These are phyloP conservation scores for Apophysomyces elegans DNA, from an alignment of 371 early-diverging fungal species.

Conservation along the genomic window DNA sequence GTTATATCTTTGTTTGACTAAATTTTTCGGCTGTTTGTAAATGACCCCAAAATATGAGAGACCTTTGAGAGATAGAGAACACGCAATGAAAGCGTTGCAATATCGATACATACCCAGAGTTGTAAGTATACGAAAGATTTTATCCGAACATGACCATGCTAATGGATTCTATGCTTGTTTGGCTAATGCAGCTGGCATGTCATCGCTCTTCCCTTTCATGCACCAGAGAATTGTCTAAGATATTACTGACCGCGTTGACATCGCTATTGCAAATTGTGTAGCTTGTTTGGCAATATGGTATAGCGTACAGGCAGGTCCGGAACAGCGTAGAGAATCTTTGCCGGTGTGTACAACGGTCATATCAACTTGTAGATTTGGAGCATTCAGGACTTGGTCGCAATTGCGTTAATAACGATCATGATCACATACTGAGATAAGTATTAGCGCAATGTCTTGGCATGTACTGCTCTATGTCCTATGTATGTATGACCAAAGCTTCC, in stretches of 20 bases:
- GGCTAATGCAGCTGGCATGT: too few relatives aligned
- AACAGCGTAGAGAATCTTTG: neutral
- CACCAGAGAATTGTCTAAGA: neutral
- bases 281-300: neutral
- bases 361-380: neutral
- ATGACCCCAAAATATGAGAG: too few relatives aligned
- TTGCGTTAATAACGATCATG: neutral
- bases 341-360: neutral
- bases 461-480: neutral
- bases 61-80: too few relatives aligned
- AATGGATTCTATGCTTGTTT: neutral
- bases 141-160: neutral
- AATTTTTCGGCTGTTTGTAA: neutral
- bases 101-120: too few relatives aligned
- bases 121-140: neutral
- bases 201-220: neutral
- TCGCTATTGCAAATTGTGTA: neutral
- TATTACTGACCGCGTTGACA: neutral
- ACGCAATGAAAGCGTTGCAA: too few relatives aligned
- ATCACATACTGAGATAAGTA: neutral
- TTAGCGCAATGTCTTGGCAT: neutral
- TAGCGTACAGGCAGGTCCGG: neutral
- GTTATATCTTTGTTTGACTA: too few relatives aligned
- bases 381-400: neutral
- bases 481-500: neutral